phyloP scores from a whole-genome alignment of 306 rosid species.

The Lablab purpureus region DNA sequence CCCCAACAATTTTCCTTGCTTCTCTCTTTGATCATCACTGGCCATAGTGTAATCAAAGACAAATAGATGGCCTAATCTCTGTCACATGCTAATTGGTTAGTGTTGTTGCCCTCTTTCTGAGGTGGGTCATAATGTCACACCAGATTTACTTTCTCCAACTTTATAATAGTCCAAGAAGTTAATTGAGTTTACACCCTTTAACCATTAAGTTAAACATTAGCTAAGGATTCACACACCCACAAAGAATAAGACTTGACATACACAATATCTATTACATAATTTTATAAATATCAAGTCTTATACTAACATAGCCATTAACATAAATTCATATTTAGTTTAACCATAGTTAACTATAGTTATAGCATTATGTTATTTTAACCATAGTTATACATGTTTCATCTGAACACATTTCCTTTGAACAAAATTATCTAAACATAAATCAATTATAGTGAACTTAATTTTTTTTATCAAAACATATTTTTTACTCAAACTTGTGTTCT shows the following conservation, averaged over 20 bases:
- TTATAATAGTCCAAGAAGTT: neutral
- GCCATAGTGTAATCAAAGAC: slow-evolving; percentile 46
- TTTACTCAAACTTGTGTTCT: no score
- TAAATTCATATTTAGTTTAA: no score
- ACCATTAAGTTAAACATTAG: neutral
- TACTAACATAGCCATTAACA: no score
- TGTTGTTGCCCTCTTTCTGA: slow-evolving; percentile 7
- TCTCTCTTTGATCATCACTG: slow-evolving; percentile 40
- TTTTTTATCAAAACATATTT: no score
- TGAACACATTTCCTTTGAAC: no score
- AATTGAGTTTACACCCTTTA: neutral
- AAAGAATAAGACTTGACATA: neutral
- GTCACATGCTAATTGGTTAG: slow-evolving; percentile 51
- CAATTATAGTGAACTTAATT: no score
- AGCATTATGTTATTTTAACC: no score
- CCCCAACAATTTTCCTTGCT: slow-evolving; percentile 43
- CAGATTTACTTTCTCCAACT: neutral
- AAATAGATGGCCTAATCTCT: slow-evolving; percentile 47
- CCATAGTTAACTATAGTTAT: no score
- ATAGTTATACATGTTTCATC: no score
- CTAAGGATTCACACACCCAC: neutral
- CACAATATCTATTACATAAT: no score
- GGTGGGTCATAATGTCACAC: slow-evolving; percentile 46
- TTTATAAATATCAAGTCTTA: no score
- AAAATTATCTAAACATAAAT: no score